phyloP scores from a whole-genome alignment of 2,329 filamentous ascomycete genomes.

The Didymella lethalis region DNA sequence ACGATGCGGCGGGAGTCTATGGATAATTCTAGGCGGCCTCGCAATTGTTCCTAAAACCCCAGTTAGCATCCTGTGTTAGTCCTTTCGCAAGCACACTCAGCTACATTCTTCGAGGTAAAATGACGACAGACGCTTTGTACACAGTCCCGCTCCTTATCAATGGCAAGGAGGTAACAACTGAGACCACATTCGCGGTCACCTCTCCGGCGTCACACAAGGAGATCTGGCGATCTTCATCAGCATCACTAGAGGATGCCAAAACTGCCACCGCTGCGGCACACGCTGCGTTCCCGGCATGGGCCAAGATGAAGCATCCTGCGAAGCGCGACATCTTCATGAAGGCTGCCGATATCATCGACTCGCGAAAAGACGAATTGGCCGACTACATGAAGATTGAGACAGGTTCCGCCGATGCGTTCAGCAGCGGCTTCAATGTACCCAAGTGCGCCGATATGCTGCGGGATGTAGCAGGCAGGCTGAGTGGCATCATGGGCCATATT shows the following conservation, averaged over 20 bases:
- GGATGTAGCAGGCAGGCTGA: conserved; percentile 61
- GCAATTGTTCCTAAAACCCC: not conserved
- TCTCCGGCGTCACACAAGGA: conserved; percentile 64
- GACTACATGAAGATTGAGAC: conserved; percentile 68
- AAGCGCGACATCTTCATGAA: conserved; percentile 75
- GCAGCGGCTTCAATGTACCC: conserved; percentile 51
- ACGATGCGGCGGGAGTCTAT: conserved; percentile 1
- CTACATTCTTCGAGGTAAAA: not conserved
- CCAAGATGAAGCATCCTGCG: conserved; percentile 64
- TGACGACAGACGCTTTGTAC: conserved; percentile 34
- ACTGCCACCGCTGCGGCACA: conserved; percentile 68
- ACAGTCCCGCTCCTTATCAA: conserved; percentile 59
- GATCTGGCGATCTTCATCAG: conserved; percentile 64
- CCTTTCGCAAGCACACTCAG: not conserved
- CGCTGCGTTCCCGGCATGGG: conserved; percentile 75
- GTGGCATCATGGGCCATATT: conserved; percentile 58
- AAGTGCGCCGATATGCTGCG: conserved; percentile 56
- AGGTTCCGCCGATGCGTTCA: conserved; percentile 55
- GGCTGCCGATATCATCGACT: conserved; percentile 70
- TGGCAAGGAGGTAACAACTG: conserved; percentile 57
- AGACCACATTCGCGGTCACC: conserved; percentile 63
- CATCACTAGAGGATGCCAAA: conserved; percentile 63
- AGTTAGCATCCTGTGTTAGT: not conserved
- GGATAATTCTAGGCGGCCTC: conserved; percentile 1
- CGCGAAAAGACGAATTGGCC: conserved; percentile 66